Base-by-base conservation (phyloP, 108 stramenopile species). In the Schizochytrium sp. region DNA sequence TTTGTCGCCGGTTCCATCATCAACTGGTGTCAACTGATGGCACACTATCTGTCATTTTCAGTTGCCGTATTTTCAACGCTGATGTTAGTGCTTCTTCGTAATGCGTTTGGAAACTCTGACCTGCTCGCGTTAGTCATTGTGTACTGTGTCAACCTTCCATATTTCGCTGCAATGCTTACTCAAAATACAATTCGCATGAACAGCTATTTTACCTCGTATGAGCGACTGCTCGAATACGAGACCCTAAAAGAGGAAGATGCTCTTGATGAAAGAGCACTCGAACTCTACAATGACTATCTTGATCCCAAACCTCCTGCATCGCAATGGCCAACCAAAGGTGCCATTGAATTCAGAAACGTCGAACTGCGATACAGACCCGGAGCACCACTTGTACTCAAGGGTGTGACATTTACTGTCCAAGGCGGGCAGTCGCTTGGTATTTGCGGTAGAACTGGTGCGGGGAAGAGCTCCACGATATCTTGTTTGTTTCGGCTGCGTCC, bases 301-400 rank as follows among this genome's bases (percentile, higher is more conserved):
- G 58, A 50, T 47, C 60, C 41, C 57, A 45, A 3, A 8, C 58
- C 55, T 40, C 10, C 44, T 28, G 47, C 49, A 7, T 57, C 40
- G 47, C 56, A 2, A 5, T 97, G 98, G 97, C 98, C 98, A 45
- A 45, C 88, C 17, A 56, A 91, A 44, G 98, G 98, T 10, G 91
- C 64, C 28, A 94, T 98, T 57, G 90, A 92, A 13, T 96, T 97
- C 73, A 50, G 91, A n/a, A 90, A 93, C 50, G 94, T 90, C 2
- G 91, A 93, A 87, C 87, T 98, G 87, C 88, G 96, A 41, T 98
- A 98, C 88, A 92, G 97, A n/a, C 91, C 94, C 17, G 95, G 92
- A 13, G 92, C 95, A 57, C 97, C 97, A 58, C 91, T 97, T 13
- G 97, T 97, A 41, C 90, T 98, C 87, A 97, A 96, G 89, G 96